These are phyloP conservation scores for Somion occarium DNA, from an alignment of 1,284 basidiomycete species.

Conservation along the genomic window DNA sequence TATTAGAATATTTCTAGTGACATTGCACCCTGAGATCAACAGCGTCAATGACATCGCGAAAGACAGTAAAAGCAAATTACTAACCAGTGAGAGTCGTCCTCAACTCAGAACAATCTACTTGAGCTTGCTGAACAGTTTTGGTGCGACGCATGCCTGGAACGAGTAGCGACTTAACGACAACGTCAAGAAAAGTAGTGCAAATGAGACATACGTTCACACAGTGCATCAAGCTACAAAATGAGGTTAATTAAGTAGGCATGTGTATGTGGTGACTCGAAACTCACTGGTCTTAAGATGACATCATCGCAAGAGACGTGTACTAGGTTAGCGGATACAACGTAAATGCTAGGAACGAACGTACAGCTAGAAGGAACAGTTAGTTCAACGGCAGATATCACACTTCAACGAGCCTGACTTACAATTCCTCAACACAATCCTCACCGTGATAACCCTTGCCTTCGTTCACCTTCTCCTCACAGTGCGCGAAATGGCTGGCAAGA, in stretches of 20 bases:
- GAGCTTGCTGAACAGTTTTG: slow-evolving; percentile 75
- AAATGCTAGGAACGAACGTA: slow-evolving; percentile 23
- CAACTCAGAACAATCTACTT: slow-evolving; percentile 29
- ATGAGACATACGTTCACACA: slow-evolving; percentile 70
- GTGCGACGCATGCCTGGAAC: slow-evolving; percentile 76
- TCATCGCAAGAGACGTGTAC: slow-evolving; percentile 9
- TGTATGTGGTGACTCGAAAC: slow-evolving; percentile 24
- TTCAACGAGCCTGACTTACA: slow-evolving; percentile 40
- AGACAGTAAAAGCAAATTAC: neutral
- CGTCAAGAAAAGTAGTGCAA: slow-evolving; percentile 9
- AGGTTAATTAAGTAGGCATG: slow-evolving; percentile 7
- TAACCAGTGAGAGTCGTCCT: neutral
- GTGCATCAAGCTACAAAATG: slow-evolving; percentile 73
- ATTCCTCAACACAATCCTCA: slow-evolving; percentile 91
- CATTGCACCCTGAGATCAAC: neutral
- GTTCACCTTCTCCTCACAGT: slow-evolving; percentile 85
- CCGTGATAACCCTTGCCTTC: slow-evolving; percentile 78
- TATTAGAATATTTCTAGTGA: neutral
- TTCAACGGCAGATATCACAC: slow-evolving; percentile 10
- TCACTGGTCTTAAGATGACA: slow-evolving; percentile 53
- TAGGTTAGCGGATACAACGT: slow-evolving; percentile 37
- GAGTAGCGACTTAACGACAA: neutral
- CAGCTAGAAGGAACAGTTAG: slow-evolving; percentile 7
- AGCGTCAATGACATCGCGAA: neutral
- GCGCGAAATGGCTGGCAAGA: slow-evolving; percentile 81